phyloP scores from a whole-genome alignment of 176 grass and related monocot species.

The Areca catechu region DNA sequence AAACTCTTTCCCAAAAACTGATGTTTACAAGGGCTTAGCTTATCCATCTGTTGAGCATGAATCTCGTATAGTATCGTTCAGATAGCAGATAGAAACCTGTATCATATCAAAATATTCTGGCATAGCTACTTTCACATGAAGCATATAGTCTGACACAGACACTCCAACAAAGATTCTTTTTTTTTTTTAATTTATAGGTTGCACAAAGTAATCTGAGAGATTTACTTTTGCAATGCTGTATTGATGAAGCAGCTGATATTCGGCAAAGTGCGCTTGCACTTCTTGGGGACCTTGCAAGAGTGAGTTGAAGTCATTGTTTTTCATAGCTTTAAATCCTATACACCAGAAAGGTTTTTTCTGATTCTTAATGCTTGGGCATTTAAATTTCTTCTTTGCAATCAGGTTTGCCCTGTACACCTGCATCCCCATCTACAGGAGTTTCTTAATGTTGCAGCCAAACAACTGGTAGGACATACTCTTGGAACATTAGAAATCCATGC shows the following conservation, averaged over 20 bases:
- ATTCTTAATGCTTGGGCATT: too few relatives aligned
- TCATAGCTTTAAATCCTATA: neutral
- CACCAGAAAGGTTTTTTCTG: too few relatives aligned
- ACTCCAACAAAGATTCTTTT: neutral
- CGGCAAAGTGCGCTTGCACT: constrained; percentile 90
- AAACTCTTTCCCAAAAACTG: too few relatives aligned
- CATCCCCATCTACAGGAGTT: constrained; percentile 74
- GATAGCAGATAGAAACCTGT: too few relatives aligned
- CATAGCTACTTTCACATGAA: too few relatives aligned
- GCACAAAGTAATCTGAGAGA: constrained; percentile 75
- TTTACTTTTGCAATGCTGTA: constrained; percentile 83
- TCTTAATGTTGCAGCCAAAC: constrained; percentile 82
- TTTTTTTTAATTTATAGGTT: constrained; percentile 43
- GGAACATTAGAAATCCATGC: constrained; percentile 4
- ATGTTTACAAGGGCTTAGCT: too few relatives aligned
- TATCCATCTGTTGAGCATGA: too few relatives aligned
- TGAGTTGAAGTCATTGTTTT: constrained; percentile 20
- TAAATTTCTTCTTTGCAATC: neutral
- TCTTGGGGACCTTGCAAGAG: constrained; percentile 92
- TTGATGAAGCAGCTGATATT: constrained; percentile 85
- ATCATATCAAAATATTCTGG: too few relatives aligned
- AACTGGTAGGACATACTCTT: constrained; percentile 46
- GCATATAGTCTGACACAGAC: too few relatives aligned
- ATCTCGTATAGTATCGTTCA: too few relatives aligned
- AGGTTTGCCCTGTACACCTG: constrained; percentile 92